These are phyloP conservation scores for Apiospora arundinis DNA, from an alignment of 2,329 filamentous ascomycete genomes.

Conservation along the genomic window DNA sequence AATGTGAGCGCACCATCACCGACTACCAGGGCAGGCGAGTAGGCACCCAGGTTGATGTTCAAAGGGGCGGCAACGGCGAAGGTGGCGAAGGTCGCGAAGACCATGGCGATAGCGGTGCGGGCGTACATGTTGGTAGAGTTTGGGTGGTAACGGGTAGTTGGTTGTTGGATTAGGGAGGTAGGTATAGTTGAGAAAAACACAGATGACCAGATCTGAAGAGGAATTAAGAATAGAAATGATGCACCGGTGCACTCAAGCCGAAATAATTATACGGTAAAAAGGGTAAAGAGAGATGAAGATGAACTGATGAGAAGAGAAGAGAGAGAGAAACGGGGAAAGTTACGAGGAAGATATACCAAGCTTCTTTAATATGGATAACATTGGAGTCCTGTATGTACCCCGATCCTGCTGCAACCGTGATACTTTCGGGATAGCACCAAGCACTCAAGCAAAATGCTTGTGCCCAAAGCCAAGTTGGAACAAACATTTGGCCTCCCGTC, in stretches of 20 bases:
- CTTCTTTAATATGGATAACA: constrained; percentile 13
- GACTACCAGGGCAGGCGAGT: constrained; percentile 44
- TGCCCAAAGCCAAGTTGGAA: constrained; percentile 22
- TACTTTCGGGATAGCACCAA: constrained; percentile 2
- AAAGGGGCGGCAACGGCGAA: constrained; percentile 39
- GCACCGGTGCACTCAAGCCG: constrained; percentile 35
- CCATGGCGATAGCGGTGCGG: constrained; percentile 36
- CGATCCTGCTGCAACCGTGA: neutral
- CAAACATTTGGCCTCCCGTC: constrained; percentile 14
- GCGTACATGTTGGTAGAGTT: constrained; percentile 30
- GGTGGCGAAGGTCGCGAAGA: constrained; percentile 38
- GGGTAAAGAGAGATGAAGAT: constrained; percentile 26
- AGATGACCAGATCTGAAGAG: constrained; percentile 30
- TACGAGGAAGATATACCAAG: constrained; percentile 19
- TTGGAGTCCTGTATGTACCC: constrained; percentile 22
- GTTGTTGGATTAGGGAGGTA: constrained; percentile 19
- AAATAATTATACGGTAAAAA: constrained; percentile 25
- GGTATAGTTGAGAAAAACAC: constrained; percentile 19
- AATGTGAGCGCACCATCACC: constrained; percentile 56
- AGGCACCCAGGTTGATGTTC: constrained; percentile 45
- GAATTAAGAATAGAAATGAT: constrained; percentile 25
- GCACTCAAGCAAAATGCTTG: neutral
- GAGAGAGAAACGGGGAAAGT: constrained; percentile 3
- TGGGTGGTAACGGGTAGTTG: neutral
- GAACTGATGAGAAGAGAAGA: constrained; percentile 22